These are phyloP conservation scores for Neurospora sp. DNA, from an alignment of 495 filamentous ascomycete species.

Conservation along the genomic window DNA sequence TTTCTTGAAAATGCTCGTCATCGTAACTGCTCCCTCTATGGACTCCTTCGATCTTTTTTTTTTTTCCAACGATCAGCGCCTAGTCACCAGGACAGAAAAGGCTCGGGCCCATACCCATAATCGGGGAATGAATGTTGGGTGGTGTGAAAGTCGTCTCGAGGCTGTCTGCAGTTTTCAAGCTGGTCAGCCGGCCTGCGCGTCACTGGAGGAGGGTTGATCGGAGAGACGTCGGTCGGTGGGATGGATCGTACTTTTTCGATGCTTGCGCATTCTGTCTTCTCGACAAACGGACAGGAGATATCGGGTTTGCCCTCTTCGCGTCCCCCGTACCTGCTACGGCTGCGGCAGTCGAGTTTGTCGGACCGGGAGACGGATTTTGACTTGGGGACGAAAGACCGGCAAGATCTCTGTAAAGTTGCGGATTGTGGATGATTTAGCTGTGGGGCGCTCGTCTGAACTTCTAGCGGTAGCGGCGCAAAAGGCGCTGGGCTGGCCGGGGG, in stretches of 20 bases:
- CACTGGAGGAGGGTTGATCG: neutral
- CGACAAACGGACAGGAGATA: neutral
- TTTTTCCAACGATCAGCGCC: neutral
- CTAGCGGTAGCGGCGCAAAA: neutral
- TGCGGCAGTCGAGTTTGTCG: neutral
- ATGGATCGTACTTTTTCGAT: slow-evolving; percentile 6
- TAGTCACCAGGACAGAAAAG: slow-evolving; percentile 4
- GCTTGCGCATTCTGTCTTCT: slow-evolving; percentile 13
- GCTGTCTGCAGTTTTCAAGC: neutral
- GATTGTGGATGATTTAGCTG: neutral
- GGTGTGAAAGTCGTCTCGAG: slow-evolving; percentile 12
- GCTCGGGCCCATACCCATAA: slow-evolving; percentile 18
- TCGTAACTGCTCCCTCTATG: slow-evolving; percentile 13
- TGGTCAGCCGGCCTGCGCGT: slow-evolving; percentile 1
- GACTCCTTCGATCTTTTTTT: slow-evolving; percentile 5
- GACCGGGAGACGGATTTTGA: neutral
- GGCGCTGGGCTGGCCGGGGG: neutral
- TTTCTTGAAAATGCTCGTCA: neutral
- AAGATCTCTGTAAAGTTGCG: neutral
- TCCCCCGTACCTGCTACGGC: neutral
- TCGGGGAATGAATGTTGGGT: slow-evolving; percentile 19
- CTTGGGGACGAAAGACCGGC: neutral
- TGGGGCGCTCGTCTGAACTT: slow-evolving; percentile 2
- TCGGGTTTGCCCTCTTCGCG: neutral
- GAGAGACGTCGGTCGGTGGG: neutral